Base-by-base conservation (phyloP, 225 moss, liverwort and hornwort species). In the Polytrichum commune region DNA sequence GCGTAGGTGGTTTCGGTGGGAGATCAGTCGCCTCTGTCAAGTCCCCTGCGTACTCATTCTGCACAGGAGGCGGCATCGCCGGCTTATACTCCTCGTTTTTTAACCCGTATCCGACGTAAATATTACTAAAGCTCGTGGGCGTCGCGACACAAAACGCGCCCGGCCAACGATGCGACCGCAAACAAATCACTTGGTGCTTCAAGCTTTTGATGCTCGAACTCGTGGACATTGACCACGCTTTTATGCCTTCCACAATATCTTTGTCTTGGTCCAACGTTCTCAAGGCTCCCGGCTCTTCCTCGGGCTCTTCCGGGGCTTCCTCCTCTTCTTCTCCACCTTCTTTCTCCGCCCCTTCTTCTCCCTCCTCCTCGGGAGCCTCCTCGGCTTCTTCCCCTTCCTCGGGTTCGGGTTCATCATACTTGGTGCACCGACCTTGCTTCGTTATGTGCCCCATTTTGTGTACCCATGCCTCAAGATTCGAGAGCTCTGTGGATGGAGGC, bases 31-130 rank as follows among this genome's bases (percentile, higher is more conserved):
- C 93, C 72, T 94, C 92, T 24, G 81, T 77, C 62, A 93, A 73
- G 32, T 85, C 75, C 0, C 74, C 81, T 55, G 65, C 79, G 27
- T 74, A 88, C 53, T 98, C 97, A 63, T 85, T 85, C 74, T 93
- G 88, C 54, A 95, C 71, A 0, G 78, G 79, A 55, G 94, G 94
- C 0, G 97, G 92, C 77, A 98, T 68, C 6, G 88, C 78, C 10
- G 97, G 88, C 35, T 82, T 78, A 67, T 92, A 90, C 7, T 74
- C 68, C 25, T 85, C 82, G 68, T 85, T 90, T 25, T 98, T 95
- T 29, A 97, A 68, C 18, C 94, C 97, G 54, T 90, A 95, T 10
- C 92, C 92, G 2, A 93, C 82, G 20, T 98, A 95, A 60, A 98
- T 81, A 29, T 92, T 98, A 70, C 83, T 91, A 67, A 91, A 98